Evolutionary conservation across 305 asterid genomes (phyloP), one percentile per base, ranked within the genome.

Genomic region (Fraxinus baroniana): DNA sequence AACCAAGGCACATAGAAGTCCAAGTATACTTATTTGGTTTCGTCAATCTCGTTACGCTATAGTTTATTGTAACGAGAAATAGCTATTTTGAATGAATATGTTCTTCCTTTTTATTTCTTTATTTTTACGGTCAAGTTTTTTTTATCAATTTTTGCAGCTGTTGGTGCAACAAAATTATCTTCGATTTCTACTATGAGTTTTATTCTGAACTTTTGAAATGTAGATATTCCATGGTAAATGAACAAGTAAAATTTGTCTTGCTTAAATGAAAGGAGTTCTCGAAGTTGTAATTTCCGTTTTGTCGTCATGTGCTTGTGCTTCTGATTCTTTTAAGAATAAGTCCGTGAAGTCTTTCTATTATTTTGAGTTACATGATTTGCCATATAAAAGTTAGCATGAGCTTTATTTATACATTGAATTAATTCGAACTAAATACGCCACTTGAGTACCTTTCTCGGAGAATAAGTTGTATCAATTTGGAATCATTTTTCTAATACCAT

Each of bases 1-100:
- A 88, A 84, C 98, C 99, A 55, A 90, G 99, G 82, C 99, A 95
- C 84, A 95, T 95, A 82, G 99, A 94, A 92, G 99, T 95, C 86
- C 99, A 95, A 97, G 98, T 92, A 87, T 83, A 82, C 84, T 78
- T 39, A 74, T 83, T 79, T 62, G 66, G 71, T 87, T 83, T 80
- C 22, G 62, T 78, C 22, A 28, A 83, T 78, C 76, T 66, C 79
- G 15, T 83, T 76, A 17, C 36, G 44, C 80, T 76, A 66, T n/a
- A 30, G 33, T 30, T 3, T 30, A 30, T 30, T 30, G 33, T 30
- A 30, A 30, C 33, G 33, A 30, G 33, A 2, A 30, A 30, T 1
- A 30, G 33, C 33, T 30, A 30, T 30, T 30, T 30, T 30, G 33
- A 30, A 30, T 30, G 33, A 30, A 30, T 30, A 30, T 30, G 3